Base-by-base conservation (phyloP, 2,329 filamentous ascomycete genomes). In the Talaromyces atroroseus region DNA sequence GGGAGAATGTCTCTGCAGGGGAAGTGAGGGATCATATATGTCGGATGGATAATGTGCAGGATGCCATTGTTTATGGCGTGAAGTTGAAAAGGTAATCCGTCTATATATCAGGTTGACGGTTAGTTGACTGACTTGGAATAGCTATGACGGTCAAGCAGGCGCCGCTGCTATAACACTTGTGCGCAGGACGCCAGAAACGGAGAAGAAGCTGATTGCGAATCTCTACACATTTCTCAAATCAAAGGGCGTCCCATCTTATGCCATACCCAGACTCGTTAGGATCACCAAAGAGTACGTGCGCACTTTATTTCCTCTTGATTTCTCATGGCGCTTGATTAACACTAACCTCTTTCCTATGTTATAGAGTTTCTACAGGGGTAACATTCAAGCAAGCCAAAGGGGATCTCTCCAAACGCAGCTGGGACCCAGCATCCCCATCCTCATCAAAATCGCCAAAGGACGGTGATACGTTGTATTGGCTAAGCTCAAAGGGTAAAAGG, bases 331-430 rank as follows among this genome's bases (percentile, higher is more conserved):
- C 12, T 14, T 36, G 32, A 4, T 36, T 7, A 2, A 32, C 23
- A 32, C 45, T 57, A 26, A 40, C 45, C 38, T 29, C 7, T 10
- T 29, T 29, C 2, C n/a, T 5, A 65, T 60, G 60, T 12, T 12
- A n/a, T 40, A 73, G 70, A 53, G 76, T 78, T 52, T 71, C 72
- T 56, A 74, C 74, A 1, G 74, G 74, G 46, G 76, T 74, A n/a
- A 79, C 77, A 5, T 79, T 79, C 66, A 80, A 79, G 60, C 76
- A 79, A 60, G 73, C 74, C 1, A 79, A 79, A 62, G 70, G 68
- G 7, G 74, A 75, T 8, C 59, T 78, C 24, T 63, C 71, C 24
- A 75, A 74, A 60, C 74, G 74, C 52, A 65, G 67, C 16, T 78
- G 76, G 76, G 64, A 70, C 53, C 69, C 68, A 10, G 63, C 63